A percentile compares a stretch with the other conserved stretches of the same genome.
Evolutionary conservation across 345 rosid genomes (phyloP).

Genomic region (Fremontodendron californicum): DNA sequence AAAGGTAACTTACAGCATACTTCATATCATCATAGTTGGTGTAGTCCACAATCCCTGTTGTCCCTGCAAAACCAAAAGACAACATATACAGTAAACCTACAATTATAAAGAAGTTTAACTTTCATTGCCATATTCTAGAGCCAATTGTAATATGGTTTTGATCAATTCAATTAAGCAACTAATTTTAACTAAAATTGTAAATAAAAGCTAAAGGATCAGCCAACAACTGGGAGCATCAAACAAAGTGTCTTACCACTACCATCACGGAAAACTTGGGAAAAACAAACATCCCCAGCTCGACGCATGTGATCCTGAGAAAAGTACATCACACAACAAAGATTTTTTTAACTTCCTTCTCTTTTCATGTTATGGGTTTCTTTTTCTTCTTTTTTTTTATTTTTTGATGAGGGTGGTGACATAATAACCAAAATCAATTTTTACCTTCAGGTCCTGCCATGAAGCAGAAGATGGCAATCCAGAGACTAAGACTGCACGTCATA

Average conservation of each 20-base stretch:
- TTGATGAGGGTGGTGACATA: background rate
- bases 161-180: background rate
- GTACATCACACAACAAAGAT: background rate
- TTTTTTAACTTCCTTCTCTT: background rate
- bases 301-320: conserved; percentile 93
- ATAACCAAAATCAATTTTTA: conserved; percentile 17
- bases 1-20: conserved; percentile 74
- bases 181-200: background rate
- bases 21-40: conserved; percentile 95
- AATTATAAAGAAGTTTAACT: background rate
- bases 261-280: conserved; percentile 94
- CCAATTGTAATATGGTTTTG: background rate
- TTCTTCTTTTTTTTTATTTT: background rate
- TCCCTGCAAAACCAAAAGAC: conserved; percentile 41
- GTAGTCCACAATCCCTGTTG: conserved; percentile 91
- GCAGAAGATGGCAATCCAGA: conserved; percentile 91
- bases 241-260: conserved; percentile 60
- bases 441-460: conserved; percentile 99
- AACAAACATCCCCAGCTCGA: conserved; percentile 96
- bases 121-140: background rate
- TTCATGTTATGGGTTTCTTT: background rate
- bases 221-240: conserved; percentile 73
- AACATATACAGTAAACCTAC: background rate
- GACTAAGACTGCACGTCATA: conserved; percentile 51
- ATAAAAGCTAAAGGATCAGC: background rate